A percentile compares a stretch with the other conserved stretches of the same genome.
These are phyloP conservation scores for Hylodesmum podocarpum DNA, from an alignment of 306 rosid genomes.

Conservation along the genomic window DNA sequence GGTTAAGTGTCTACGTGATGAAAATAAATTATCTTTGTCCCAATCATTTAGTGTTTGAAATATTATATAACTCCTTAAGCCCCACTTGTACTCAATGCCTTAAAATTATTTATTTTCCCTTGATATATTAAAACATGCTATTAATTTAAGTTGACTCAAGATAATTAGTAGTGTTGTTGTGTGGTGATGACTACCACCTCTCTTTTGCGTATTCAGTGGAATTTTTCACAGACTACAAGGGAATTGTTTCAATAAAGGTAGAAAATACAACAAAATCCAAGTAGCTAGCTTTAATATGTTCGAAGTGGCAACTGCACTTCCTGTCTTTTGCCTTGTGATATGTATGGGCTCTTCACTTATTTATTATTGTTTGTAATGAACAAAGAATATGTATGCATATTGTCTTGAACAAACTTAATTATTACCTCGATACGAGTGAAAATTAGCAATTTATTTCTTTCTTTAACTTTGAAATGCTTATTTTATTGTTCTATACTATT, in stretches of 20 bases:
- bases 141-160: conserved; percentile 33
- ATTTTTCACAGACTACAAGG: conserved; percentile 19
- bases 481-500: conserved; percentile 2
- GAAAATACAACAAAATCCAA: background rate
- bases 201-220: conserved; percentile 41
- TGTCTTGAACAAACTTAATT: background rate
- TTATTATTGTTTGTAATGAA: conserved; percentile 21
- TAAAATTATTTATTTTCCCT: background rate
- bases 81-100: conserved; percentile 47
- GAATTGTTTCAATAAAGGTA: conserved; percentile 27
- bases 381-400: background rate
- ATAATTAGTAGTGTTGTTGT: conserved; percentile 22
- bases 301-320: conserved; percentile 31
- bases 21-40: conserved; percentile 44
- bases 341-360: conserved; percentile 36
- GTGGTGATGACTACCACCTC: conserved; percentile 37
- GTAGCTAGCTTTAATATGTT: conserved; percentile 29
- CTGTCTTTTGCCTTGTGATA: conserved; percentile 27
- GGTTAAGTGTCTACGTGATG: conserved; percentile 26
- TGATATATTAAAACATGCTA: background rate
- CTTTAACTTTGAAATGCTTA: background rate
- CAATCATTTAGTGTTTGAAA: conserved; percentile 45
- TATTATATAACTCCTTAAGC: conserved; percentile 38
- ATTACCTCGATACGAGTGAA: conserved; percentile 11
- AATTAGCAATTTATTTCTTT: background rate